Evolutionary conservation across 345 rosid genomes (phyloP).

Genomic region (Hypericum perforatum): DNA sequence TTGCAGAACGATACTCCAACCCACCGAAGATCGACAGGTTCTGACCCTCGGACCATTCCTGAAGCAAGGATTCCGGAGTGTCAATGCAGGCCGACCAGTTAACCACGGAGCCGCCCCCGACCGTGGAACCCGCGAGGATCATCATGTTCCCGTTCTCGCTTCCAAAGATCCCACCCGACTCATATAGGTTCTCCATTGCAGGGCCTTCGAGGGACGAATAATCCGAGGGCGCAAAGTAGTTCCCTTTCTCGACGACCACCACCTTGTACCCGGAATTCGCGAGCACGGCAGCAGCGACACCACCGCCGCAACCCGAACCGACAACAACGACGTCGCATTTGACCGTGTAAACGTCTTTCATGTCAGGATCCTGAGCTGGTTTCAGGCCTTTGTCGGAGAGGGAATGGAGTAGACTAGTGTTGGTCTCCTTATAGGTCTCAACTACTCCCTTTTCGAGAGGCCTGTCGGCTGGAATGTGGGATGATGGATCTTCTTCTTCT

Average conservation of each 20-base stretch:
- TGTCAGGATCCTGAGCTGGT: constrained; percentile 19
- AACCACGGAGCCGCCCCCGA: constrained; percentile 86
- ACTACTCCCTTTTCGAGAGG: constrained; percentile 68
- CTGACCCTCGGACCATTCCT: constrained; percentile 56
- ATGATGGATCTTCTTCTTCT: constrained; percentile 9
- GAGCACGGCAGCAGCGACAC: constrained; percentile 79
- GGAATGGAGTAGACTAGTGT: constrained; percentile 31
- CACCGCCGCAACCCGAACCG: constrained; percentile 95
- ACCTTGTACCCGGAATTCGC: constrained; percentile 66
- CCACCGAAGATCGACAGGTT: constrained; percentile 38
- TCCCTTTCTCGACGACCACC: constrained; percentile 72
- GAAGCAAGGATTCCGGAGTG: constrained; percentile 54
- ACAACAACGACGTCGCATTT: constrained; percentile 68
- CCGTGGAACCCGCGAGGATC: constrained; percentile 62
- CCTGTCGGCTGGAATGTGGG: constrained; percentile 26
- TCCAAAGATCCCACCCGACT: constrained; percentile 53
- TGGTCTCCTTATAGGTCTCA: constrained; percentile 43
- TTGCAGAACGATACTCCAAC: constrained; percentile 42
- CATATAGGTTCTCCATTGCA: constrained; percentile 40
- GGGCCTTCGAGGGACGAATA: constrained; percentile 64
- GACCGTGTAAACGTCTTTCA: constrained; percentile 26
- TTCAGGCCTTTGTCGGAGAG: constrained; percentile 51
- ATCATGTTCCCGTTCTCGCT: constrained; percentile 25
- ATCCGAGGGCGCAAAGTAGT: constrained; percentile 43
- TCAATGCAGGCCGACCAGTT: constrained; percentile 87